Evolutionary conservation across 2,329 filamentous ascomycete species (phyloP).

Genomic region (Meredithiella fracta): DNA sequence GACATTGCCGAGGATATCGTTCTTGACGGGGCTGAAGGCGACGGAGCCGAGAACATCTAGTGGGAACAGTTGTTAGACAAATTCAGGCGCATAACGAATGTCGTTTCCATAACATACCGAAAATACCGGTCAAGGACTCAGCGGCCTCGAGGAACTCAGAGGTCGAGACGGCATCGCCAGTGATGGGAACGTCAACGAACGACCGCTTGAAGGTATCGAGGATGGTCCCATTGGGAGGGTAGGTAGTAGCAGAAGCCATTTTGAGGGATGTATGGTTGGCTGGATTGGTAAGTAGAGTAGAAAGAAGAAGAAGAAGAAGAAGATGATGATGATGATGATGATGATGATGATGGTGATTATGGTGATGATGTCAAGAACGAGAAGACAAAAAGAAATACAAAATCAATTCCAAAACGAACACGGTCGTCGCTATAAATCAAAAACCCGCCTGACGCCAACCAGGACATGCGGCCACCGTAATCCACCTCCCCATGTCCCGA

Average conservation of each 20-base stretch:
- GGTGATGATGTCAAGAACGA: background rate
- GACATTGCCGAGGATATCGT: conserved; percentile 79
- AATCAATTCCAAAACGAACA: conserved; percentile 3
- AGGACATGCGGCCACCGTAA: too few species aligned
- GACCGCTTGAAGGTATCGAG: conserved; percentile 72
- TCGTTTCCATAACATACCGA: conserved; percentile 40
- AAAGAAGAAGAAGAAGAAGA: conserved; percentile 1
- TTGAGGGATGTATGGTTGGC: conserved; percentile 11
- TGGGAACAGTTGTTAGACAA: too few species aligned
- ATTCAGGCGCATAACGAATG: background rate
- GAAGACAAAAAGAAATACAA: background rate
- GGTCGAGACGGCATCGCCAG: conserved; percentile 57
- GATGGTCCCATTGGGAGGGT: conserved; percentile 57
- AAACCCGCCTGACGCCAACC: too few species aligned
- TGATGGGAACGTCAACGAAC: conserved; percentile 68
- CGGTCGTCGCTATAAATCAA: background rate
- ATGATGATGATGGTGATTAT: too few species aligned
- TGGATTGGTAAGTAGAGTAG: background rate
- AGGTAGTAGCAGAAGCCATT: conserved; percentile 33
- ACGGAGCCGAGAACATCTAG: conserved; percentile 48
- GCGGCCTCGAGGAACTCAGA: conserved; percentile 80
- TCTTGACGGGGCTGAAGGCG: conserved; percentile 82
- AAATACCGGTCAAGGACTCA: conserved; percentile 72
- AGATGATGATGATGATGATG: too few species aligned
- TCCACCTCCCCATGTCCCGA: background rate